Base-by-base conservation (phyloP, 2,329 filamentous ascomycete genomes). In the Alternaria sp. region DNA sequence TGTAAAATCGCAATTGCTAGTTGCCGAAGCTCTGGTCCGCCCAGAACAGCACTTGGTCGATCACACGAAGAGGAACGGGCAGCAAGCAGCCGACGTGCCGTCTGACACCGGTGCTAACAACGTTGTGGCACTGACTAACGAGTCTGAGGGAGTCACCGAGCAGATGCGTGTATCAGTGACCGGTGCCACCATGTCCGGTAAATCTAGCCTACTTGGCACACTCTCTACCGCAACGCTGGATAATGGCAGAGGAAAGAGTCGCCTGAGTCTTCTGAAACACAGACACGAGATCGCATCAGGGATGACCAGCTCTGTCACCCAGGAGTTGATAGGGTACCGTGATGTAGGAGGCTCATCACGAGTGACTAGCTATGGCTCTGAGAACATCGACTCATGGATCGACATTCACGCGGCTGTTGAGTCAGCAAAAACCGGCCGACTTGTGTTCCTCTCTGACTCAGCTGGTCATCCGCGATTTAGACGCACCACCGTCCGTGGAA, bases 201-300 rank as follows among this genome's bases (percentile, higher is more conserved):
- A 99, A 79, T 97, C 95, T 1, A 96, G 92, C 30, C 82, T 99
- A 21, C 81, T 99, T 1, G 96, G 96, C 0, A 97, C 93, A 0
- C 81, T 99, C 25, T 95, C 93, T 0, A 97, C 93, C 0, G 93
- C 93, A 2, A 91, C 90, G 2, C 83, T 97, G 17, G 96, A 99
- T 77, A 97, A 98, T 78, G 95, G 95, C 0, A 87, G 94, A 66
- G 96, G 96, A 0, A 96, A 93, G 76, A 97, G 93, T 76, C 88
- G 96, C 57, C 84, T 97, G 25, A 95, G 92, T 73, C 85, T 98
- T 54, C 84, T 99, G 28, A 97, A 93, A 77, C 96, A 99, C 80
- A 89, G 92, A 11, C 96, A 99, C 76, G 96, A 99, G 77, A 91
- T 98, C 61, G 90, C 87, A 4, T 96, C 95, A 3, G 96, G 96